Evolutionary conservation across 495 filamentous ascomycete genomes (phyloP).

Genomic region (Xylaria nigripes): DNA sequence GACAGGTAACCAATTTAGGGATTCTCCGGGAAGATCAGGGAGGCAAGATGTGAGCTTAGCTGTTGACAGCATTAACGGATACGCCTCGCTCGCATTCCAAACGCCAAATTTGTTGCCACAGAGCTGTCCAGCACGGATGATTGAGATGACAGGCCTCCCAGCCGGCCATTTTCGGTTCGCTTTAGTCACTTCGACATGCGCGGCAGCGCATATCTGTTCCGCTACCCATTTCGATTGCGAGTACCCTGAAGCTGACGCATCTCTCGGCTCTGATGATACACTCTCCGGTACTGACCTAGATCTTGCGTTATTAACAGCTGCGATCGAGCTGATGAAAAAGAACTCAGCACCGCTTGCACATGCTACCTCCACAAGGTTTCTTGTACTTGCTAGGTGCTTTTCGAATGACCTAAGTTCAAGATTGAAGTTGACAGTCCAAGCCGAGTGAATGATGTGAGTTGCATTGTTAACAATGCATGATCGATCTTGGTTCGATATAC

Average conservation of each 20-base stretch:
- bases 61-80: slow-evolving; percentile 48
- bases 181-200: slow-evolving; percentile 6
- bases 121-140: slow-evolving; percentile 53
- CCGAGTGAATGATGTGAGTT: slow-evolving; percentile 50
- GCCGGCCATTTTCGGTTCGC: background rate
- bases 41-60: slow-evolving; percentile 42
- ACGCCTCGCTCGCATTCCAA: slow-evolving; percentile 53
- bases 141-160: slow-evolving; percentile 34
- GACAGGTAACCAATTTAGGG: slow-evolving; percentile 48
- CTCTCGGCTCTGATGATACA: slow-evolving; percentile 37
- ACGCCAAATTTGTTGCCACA: slow-evolving; percentile 42
- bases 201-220: slow-evolving; percentile 42
- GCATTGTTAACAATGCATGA: slow-evolving; percentile 31
- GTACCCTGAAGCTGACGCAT: slow-evolving; percentile 49
- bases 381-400: slow-evolving; percentile 44
- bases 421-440: slow-evolving; percentile 65
- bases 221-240: slow-evolving; percentile 50
- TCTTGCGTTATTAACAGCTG: slow-evolving; percentile 30
- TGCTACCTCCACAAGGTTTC: slow-evolving; percentile 46
- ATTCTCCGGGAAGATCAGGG: slow-evolving; percentile 41
- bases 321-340: slow-evolving; percentile 46
- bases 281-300: slow-evolving; percentile 37
- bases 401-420: slow-evolving; percentile 46
- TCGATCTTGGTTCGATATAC: slow-evolving; percentile 27
- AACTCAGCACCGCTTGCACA: slow-evolving; percentile 38